These are phyloP conservation scores for Psilocybe sp. DNA, from an alignment of 768 basidiomycete genomes.

Conservation along the genomic window DNA sequence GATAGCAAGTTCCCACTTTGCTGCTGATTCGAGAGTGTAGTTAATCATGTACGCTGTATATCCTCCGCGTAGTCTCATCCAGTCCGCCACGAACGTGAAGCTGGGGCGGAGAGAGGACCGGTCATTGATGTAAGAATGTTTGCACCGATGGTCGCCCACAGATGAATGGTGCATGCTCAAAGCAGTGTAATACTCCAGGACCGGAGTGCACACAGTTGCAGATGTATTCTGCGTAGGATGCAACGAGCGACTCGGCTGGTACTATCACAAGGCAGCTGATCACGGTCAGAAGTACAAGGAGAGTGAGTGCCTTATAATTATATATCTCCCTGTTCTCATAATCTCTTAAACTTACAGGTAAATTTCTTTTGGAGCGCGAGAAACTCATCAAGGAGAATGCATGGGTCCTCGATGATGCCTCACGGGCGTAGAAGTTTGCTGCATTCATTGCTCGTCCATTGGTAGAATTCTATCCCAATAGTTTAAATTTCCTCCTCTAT, in stretches of 20 bases:
- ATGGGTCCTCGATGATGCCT: conserved; percentile 57
- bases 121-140: conserved; percentile 52
- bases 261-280: conserved; percentile 77
- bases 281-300: conserved; percentile 83
- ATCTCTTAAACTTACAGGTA: conserved; percentile 42
- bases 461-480: background rate
- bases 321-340: background rate
- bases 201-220: conserved; percentile 78
- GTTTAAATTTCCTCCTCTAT: no score
- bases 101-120: conserved; percentile 74
- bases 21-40: background rate
- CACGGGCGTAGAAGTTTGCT: background rate
- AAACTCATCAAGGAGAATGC: conserved; percentile 79
- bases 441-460: no score
- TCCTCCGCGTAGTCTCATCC: conserved; percentile 53
- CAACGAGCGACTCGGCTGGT: conserved; percentile 79
- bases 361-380: conserved; percentile 79
- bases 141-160: background rate
- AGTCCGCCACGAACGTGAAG: conserved; percentile 74
- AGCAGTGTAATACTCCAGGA: conserved; percentile 37
- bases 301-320: conserved; percentile 37
- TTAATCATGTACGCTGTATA: background rate
- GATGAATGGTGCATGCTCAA: background rate
- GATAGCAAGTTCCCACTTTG: conserved; percentile 53
- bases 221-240: conserved; percentile 81